Percentiles rank a stretch among this genome's conserved stretches.
Conservation (phyloP, 2,329 filamentous ascomycete species). For the Penicillium polonicum region DNA sequence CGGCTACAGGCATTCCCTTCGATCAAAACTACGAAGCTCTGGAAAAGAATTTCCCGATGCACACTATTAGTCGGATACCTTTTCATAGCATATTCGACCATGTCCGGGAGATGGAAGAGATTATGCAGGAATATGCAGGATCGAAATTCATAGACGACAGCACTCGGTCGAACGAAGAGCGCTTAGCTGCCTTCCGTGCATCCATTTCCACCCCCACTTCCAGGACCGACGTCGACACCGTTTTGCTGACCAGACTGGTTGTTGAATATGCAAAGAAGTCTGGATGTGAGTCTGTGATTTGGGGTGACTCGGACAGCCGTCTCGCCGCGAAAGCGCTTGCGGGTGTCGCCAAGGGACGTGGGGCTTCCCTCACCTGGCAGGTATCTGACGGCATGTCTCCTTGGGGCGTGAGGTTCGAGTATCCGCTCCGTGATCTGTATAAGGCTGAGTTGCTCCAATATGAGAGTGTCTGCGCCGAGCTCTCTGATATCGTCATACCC, state of each 20-base stretch:
- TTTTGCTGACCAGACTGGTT: slow-evolving; percentile 71
- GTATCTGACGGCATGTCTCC: slow-evolving; percentile 70
- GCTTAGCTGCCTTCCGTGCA: slow-evolving; percentile 57
- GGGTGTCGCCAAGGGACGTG: slow-evolving; percentile 87
- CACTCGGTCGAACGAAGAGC: slow-evolving; percentile 40
- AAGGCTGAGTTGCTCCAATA: slow-evolving; percentile 76
- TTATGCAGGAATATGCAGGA: slow-evolving; percentile 34
- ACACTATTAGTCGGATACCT: slow-evolving; percentile 62
- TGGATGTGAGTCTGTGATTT: slow-evolving; percentile 68
- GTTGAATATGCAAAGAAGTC: slow-evolving; percentile 61
- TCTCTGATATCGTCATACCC: slow-evolving; percentile 51
- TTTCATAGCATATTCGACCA: slow-evolving; percentile 62
- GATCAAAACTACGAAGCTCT: slow-evolving; percentile 46
- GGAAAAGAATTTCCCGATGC: slow-evolving; percentile 62
- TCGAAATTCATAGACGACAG: slow-evolving; percentile 28
- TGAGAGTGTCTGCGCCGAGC: slow-evolving; percentile 52
- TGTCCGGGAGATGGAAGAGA: slow-evolving; percentile 35
- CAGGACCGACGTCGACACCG: slow-evolving; percentile 67
- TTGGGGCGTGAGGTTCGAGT: slow-evolving; percentile 64
- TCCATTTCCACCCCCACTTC: slow-evolving; percentile 72
- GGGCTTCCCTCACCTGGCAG: slow-evolving; percentile 77
- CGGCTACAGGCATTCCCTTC: slow-evolving; percentile 20
- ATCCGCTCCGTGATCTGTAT: slow-evolving; percentile 81
- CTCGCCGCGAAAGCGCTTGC: slow-evolving; percentile 82
- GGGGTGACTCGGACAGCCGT: slow-evolving; percentile 82